These are phyloP conservation scores for Termitomyces sp. DNA, from an alignment of 768 basidiomycete species.

Conservation along the genomic window DNA sequence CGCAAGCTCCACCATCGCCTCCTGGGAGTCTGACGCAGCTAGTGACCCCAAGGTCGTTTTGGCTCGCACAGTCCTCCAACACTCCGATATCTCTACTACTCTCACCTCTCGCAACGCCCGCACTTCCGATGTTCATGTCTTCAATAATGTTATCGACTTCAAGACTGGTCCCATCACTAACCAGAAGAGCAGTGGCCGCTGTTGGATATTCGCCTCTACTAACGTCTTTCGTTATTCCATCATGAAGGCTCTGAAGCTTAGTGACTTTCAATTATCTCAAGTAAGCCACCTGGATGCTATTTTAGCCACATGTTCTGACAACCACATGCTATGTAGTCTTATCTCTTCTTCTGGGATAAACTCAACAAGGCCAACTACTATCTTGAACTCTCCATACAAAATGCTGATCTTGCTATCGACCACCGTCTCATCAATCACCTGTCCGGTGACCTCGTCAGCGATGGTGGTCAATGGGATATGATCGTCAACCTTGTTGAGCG, in stretches of 20 bases:
- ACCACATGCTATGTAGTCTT: slow-evolving; percentile 35
- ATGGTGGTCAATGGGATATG: slow-evolving; percentile 98
- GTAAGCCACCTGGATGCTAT: slow-evolving; percentile 24
- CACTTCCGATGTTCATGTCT: slow-evolving; percentile 68
- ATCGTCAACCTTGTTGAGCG: slow-evolving; percentile 50
- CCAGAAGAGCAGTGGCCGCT: slow-evolving; percentile 85
- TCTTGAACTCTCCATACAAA: slow-evolving; percentile 81
- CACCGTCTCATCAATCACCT: slow-evolving; percentile 80
- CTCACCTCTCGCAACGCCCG: slow-evolving; percentile 58
- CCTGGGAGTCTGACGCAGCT: slow-evolving; percentile 61
- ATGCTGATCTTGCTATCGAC: slow-evolving; percentile 73
- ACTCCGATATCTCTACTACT: slow-evolving; percentile 57
- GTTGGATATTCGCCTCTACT: slow-evolving; percentile 95
- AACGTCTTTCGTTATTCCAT: slow-evolving; percentile 79
- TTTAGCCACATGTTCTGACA: background rate
- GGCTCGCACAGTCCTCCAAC: slow-evolving; percentile 70
- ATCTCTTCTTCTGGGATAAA: slow-evolving; percentile 96
- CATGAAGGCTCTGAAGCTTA: slow-evolving; percentile 80
- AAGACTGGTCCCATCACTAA: slow-evolving; percentile 81
- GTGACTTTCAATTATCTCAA: slow-evolving; percentile 90
- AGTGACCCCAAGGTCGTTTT: slow-evolving; percentile 59
- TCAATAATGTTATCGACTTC: slow-evolving; percentile 76
- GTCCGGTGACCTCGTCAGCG: slow-evolving; percentile 71
- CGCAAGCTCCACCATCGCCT: slow-evolving; percentile 46
- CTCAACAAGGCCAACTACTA: slow-evolving; percentile 92